phyloP scores from a whole-genome alignment of 257 asterid genomes.

The Solanum gandarillasii region DNA sequence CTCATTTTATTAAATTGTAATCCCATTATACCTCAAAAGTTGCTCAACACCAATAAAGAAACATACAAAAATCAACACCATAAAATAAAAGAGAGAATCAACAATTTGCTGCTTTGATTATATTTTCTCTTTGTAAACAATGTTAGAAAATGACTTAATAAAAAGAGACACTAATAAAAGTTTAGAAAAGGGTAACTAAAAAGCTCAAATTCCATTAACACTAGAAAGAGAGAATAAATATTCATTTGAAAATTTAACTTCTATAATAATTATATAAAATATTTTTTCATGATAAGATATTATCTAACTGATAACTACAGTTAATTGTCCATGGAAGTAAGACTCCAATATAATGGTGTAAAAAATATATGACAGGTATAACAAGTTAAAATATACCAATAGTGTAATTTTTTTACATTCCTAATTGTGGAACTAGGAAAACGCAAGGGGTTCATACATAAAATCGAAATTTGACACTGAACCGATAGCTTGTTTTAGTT shows the following conservation, averaged over 20 bases:
- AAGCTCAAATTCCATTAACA: neutral
- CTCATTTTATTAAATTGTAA: too few species aligned
- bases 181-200: neutral
- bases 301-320: rapidly evolving
- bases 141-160: neutral
- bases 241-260: neutral
- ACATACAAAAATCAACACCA: neutral
- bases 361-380: too few species aligned
- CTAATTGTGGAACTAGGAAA: too few species aligned
- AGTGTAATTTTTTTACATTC: too few species aligned
- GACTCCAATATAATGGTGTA: neutral
- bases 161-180: neutral
- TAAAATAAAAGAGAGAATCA: neutral
- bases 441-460: too few species aligned
- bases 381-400: neutral
- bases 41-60: neutral
- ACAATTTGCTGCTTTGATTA: neutral
- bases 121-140: neutral
- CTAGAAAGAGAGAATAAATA: neutral
- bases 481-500: too few species aligned
- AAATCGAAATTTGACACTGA: too few species aligned
- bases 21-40: neutral
- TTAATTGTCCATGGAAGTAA: too few species aligned
- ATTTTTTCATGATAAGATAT: too few species aligned
- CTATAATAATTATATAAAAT: too few species aligned